Evolutionary conservation across 768 basidiomycete species (phyloP), one percentile per base, ranked within the genome.

Genomic region (Boletales sp.): DNA sequence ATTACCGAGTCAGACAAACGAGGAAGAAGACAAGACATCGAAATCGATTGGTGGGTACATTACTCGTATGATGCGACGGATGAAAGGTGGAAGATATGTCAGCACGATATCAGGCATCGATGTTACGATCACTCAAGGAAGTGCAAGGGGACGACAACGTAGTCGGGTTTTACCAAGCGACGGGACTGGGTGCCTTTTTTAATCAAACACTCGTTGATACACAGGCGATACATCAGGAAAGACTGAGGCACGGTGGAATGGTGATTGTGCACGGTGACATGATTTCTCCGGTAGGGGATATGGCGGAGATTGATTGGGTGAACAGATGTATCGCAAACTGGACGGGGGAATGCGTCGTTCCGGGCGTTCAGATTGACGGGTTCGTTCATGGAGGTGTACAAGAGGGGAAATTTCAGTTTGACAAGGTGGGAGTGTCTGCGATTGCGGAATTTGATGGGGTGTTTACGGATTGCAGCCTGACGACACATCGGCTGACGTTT

Each of bases 141-240:
- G 93, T 94, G 48, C 87, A 90, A 61, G 83, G 85, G 34, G 92
- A 94, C 61, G 92, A 95, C 70, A 91, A 85, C 56, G 82, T 94
- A 32, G 87, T 96, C 48, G 94, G 94, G 35, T 92, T 95, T 69
- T 97, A 97, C 73, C 91, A 95, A 63, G 88, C 89, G 39, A 91
- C 86, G 25, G 82, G 84, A 9, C 77, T 91, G 35, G 90, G 90
- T 38, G 87, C 90, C 5, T 92, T 93, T 67, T 87, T 87, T 69
- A 89, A 82, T 62, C 89, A 90, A 65, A 77, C 80, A 8, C 66
- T 93, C 43, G 75, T 93, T 41, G 89, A 94, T 58, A 84, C 87
- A 8, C 89, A 90, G 66, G 87, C 86, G 42, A 80, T 90, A 57
- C 90, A 92, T 66, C 87, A 89, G 64, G 87, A 91, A 38, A 87